These are phyloP conservation scores for Euphrasia confusa DNA, from an alignment of 257 asterid species.

Conservation along the genomic window DNA sequence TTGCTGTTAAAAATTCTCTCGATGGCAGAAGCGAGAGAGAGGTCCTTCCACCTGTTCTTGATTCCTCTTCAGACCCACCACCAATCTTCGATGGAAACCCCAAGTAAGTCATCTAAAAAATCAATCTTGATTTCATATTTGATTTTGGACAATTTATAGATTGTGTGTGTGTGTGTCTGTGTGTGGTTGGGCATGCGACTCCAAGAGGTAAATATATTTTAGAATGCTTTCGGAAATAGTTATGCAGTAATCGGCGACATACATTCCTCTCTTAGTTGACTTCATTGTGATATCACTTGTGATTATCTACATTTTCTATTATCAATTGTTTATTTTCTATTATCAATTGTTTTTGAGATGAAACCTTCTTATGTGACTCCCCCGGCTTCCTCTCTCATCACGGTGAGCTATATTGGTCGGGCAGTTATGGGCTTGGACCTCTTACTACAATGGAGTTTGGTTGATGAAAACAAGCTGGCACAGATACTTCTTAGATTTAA, in stretches of 20 bases:
- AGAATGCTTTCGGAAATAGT: background rate
- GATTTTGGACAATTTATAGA: no score
- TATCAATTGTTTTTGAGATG: no score
- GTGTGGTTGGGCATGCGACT: background rate
- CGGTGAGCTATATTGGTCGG: no score
- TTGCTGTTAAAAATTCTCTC: no score
- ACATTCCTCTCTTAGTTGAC: no score
- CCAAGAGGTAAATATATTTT: background rate
- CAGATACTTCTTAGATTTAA: background rate
- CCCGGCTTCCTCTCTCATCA: no score
- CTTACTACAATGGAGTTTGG: background rate
- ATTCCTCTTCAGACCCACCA: conserved; percentile 82
- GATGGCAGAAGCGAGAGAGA: conserved; percentile 33
- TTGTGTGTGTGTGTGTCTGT: background rate
- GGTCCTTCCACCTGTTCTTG: conserved; percentile 69
- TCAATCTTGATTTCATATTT: no score
- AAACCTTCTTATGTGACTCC: no score
- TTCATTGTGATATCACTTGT: no score
- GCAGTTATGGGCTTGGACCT: no score
- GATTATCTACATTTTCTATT: no score
- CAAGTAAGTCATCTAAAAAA: conserved; percentile 39
- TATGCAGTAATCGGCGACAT: background rate
- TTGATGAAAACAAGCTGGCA: background rate
- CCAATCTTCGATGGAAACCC: conserved; percentile 76
- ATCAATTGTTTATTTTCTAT: no score